Evolutionary conservation across 129 eudicot genomes (phyloP).

Genomic region (Centaurea solstitialis): DNA sequence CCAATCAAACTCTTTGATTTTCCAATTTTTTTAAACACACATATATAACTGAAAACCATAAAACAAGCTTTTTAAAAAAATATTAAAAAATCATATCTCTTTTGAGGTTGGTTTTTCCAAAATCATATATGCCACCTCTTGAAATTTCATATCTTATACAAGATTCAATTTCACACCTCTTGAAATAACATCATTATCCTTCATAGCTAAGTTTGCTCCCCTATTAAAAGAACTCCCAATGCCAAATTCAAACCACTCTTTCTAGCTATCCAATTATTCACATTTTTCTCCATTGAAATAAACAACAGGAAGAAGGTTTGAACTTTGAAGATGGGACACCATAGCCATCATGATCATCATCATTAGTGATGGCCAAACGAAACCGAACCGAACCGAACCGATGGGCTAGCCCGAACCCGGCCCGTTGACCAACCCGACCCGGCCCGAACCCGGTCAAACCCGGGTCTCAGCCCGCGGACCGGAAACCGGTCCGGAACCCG

Average conservation of each 20-base stretch:
- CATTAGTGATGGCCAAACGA: no score
- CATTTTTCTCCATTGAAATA: conserved; percentile 1
- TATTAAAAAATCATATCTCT: no score
- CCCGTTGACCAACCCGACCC: no score
- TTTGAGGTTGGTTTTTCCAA: not conserved
- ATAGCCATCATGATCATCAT: conserved; percentile 30
- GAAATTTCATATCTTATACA: no score
- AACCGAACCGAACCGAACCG: no score
- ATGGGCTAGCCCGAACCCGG: no score
- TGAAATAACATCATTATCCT: not conserved
- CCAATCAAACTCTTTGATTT: not conserved
- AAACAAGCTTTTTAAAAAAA: no score
- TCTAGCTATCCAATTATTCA: not conserved
- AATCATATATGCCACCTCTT: not conserved
- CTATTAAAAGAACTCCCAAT: not conserved
- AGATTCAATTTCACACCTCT: conserved; percentile 8
- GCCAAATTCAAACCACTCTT: not conserved
- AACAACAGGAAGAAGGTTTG: not conserved
- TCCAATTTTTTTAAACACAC: no score
- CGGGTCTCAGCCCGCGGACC: no score
- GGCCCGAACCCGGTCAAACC: no score
- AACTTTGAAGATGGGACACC: conserved; percentile 30
- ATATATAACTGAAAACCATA: not conserved
- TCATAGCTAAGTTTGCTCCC: conserved; percentile 10
- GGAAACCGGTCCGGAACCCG: no score